A percentile compares a stretch with the other conserved stretches of the same genome.
Evolutionary conservation across 129 eudicot genomes (phyloP).

Genomic region (Chrysanthemum seticuspe): DNA sequence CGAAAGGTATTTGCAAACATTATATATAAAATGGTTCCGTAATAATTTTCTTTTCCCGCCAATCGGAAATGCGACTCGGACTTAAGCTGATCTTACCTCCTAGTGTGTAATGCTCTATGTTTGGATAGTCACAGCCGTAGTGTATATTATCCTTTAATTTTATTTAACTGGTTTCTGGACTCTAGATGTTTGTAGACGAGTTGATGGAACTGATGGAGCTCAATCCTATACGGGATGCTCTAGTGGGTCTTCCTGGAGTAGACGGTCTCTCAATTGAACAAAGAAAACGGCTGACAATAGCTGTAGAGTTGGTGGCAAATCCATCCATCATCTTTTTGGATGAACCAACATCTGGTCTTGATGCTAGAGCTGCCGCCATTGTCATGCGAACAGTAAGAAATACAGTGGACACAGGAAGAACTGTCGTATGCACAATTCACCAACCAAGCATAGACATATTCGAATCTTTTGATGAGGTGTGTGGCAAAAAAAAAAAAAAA

Average conservation of each 20-base stretch:
- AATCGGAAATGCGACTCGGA: no score
- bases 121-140: no score
- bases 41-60: no score
- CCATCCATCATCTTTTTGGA: slow-evolving; percentile 36
- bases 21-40: no score
- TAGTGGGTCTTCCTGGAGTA: slow-evolving; percentile 36
- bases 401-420: slow-evolving; percentile 37
- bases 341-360: slow-evolving; percentile 37
- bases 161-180: neutral
- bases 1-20: slow-evolving; percentile 38
- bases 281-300: slow-evolving; percentile 34
- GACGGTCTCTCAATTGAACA: slow-evolving; percentile 34
- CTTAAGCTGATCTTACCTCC: no score
- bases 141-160: neutral
- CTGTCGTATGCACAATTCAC: slow-evolving; percentile 41
- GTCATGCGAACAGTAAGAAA: slow-evolving; percentile 37
- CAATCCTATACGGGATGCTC: slow-evolving; percentile 19
- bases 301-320: slow-evolving; percentile 34
- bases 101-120: no score
- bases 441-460: slow-evolving; percentile 37
- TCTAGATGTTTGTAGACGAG: slow-evolving; percentile 30
- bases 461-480: slow-evolving; percentile 36
- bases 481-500: neutral
- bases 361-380: slow-evolving; percentile 40
- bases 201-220: slow-evolving; percentile 35